These are phyloP conservation scores for Phytophthora pisi DNA, from an alignment of 352 stramenopile genomes.

Conservation along the genomic window DNA sequence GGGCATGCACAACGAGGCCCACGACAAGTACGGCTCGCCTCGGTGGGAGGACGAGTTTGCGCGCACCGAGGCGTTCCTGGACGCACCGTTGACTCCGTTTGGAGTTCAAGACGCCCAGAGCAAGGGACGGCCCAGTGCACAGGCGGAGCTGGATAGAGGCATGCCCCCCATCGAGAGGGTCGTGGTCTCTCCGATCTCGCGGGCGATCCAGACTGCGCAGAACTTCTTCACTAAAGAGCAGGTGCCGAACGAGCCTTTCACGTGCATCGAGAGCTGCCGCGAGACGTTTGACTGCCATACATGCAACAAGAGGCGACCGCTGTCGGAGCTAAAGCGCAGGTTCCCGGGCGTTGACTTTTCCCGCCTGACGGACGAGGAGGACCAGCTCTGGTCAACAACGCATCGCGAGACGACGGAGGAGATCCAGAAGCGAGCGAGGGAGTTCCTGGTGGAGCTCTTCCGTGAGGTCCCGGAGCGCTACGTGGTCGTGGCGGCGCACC, in stretches of 20 bases:
- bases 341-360: conserved; percentile 77
- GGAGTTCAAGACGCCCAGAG: conserved; percentile 56
- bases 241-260: conserved; percentile 43
- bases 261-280: conserved; percentile 69
- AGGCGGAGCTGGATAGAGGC: conserved; percentile 44
- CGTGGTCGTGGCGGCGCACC: conserved; percentile 71
- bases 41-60: conserved; percentile 74
- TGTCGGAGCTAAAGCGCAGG: conserved; percentile 48
- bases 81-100: conserved; percentile 66
- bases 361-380: conserved; percentile 56
- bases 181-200: conserved; percentile 52
- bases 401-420: conserved; percentile 72
- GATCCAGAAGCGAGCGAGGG: conserved; percentile 51
- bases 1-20: conserved; percentile 73
- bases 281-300: conserved; percentile 76
- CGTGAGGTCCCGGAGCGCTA: conserved; percentile 56
- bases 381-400: conserved; percentile 60
- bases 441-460: conserved; percentile 63
- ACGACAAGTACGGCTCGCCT: conserved; percentile 60
- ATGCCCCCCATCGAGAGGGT: conserved; percentile 35
- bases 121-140: conserved; percentile 49
- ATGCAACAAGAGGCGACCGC: conserved; percentile 65
- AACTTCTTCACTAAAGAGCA: conserved; percentile 59
- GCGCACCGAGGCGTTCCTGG: conserved; percentile 61
- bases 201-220: conserved; percentile 76